phyloP scores from a whole-genome alignment of 768 basidiomycete genomes.

The Lactarius quietus region DNA sequence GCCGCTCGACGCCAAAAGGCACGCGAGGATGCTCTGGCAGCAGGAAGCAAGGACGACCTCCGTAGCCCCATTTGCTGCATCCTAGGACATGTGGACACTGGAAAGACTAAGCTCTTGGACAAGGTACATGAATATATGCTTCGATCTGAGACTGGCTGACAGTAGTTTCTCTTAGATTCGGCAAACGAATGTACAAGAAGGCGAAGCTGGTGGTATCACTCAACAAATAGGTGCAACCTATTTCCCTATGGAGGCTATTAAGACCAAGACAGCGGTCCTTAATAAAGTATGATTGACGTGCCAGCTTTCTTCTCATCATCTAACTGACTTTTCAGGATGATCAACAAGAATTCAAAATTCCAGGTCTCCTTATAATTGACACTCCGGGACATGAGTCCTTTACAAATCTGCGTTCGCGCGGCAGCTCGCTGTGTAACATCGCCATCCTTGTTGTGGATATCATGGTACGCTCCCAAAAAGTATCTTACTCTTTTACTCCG shows the following conservation, averaged over 20 bases:
- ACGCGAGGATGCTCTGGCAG: constrained; percentile 81
- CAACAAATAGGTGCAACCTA: constrained; percentile 99
- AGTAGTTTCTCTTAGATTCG: constrained; percentile 63
- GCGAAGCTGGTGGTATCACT: constrained; percentile 99
- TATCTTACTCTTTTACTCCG: constrained; percentile 15
- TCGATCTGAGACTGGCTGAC: neutral
- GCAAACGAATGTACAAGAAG: constrained; percentile 99
- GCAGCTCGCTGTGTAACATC: constrained; percentile 97
- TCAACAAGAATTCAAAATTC: constrained; percentile 89
- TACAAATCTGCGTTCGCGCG: constrained; percentile 92
- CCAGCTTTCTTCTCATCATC: neutral
- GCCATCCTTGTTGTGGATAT: constrained; percentile 99
- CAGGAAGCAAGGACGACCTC: constrained; percentile 82
- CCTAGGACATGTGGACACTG: constrained; percentile 98
- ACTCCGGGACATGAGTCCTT: constrained; percentile 99
- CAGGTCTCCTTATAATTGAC: constrained; percentile 93
- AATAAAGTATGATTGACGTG: constrained; percentile 58
- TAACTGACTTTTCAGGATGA: constrained; percentile 50
- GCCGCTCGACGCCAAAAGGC: constrained; percentile 74
- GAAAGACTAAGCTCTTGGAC: constrained; percentile 96
- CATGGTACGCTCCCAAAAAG: constrained; percentile 53
- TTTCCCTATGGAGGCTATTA: constrained; percentile 95
- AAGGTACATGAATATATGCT: constrained; percentile 53
- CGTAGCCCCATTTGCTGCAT: constrained; percentile 99
- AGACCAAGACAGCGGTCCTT: constrained; percentile 88